A percentile compares a stretch with the other conserved stretches of the same genome.
Conservation (phyloP, 805 yeast species). For the Kuraishia molischiana region DNA sequence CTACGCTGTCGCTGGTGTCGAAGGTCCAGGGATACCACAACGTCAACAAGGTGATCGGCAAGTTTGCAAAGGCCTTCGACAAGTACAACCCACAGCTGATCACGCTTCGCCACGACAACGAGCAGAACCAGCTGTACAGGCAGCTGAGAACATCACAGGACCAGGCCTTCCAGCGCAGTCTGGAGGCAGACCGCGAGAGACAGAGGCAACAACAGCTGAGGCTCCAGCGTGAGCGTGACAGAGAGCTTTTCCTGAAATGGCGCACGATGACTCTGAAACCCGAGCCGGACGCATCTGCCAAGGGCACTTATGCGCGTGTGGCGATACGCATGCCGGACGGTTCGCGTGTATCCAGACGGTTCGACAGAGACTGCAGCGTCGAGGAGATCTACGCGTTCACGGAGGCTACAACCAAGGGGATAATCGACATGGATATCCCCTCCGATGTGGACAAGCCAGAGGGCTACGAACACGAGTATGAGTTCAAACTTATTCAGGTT, state of each 20-base stretch:
- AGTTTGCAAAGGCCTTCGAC: conserved; percentile 25
- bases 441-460: conserved; percentile 19
- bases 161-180: conserved; percentile 60
- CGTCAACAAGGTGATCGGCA: conserved; percentile 22
- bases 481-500: conserved; percentile 42
- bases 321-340: conserved; percentile 65
- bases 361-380: conserved; percentile 35
- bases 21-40: conserved; percentile 51
- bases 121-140: conserved; percentile 29
- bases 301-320: conserved; percentile 39
- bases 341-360: conserved; percentile 39
- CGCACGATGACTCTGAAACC: conserved; percentile 20
- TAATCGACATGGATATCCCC: conserved; percentile 13
- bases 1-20: conserved; percentile 51
- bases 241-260: conserved; percentile 40
- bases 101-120: conserved; percentile 50
- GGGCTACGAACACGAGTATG: conserved; percentile 34
- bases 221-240: conserved; percentile 5
- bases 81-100: conserved; percentile 54
- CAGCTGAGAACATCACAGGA: conserved; percentile 65
- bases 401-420: conserved; percentile 33
- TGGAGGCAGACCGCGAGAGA: conserved; percentile 55
- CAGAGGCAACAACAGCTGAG: conserved; percentile 22
- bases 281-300: conserved; percentile 7
- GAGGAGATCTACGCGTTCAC: conserved; percentile 66